Evolutionary conservation across 2,329 filamentous ascomycete genomes (phyloP).

Genomic region (Colletotrichum caudatum): DNA sequence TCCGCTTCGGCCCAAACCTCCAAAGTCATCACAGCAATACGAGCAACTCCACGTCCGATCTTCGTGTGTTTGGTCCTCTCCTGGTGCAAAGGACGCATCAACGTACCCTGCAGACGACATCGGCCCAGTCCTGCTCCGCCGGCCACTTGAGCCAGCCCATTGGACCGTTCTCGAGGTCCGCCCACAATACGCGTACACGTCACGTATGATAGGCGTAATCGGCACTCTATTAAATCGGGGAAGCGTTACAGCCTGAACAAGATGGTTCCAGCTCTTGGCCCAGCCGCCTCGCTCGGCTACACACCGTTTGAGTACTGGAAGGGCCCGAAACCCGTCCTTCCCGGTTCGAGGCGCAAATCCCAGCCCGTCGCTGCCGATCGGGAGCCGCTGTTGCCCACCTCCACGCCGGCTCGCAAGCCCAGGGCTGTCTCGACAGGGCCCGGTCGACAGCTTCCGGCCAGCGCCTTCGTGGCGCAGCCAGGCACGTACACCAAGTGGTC

Average conservation of each 20-base stretch:
- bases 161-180: slow-evolving; percentile 28
- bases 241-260: slow-evolving; percentile 34
- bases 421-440: slow-evolving; percentile 38
- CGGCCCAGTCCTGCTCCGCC: slow-evolving; percentile 6
- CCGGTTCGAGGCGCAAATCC: slow-evolving; percentile 30
- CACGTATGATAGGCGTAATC: slow-evolving; percentile 38
- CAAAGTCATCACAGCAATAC: slow-evolving; percentile 23
- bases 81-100: slow-evolving; percentile 13
- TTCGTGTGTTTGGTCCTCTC: slow-evolving; percentile 1
- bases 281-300: slow-evolving; percentile 43
- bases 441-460: slow-evolving; percentile 4
- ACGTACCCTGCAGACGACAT: slow-evolving; percentile 16
- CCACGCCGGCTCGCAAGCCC: slow-evolving; percentile 23
- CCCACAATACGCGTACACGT: slow-evolving; percentile 33
- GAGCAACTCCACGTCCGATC: slow-evolving; percentile 14
- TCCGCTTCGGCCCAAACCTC: slow-evolving; percentile 4
- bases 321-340: slow-evolving; percentile 43
- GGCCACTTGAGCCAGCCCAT: slow-evolving; percentile 13
- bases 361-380: slow-evolving; percentile 25
- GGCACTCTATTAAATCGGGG: slow-evolving; percentile 32
- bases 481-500: slow-evolving; percentile 22
- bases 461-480: slow-evolving; percentile 38
- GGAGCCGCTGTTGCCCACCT: slow-evolving; percentile 35
- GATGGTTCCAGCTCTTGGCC: slow-evolving; percentile 38
- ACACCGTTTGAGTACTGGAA: slow-evolving; percentile 47